Conservation (phyloP, 2,329 filamentous ascomycete species). For the Colletotrichum costaricense region DNA sequence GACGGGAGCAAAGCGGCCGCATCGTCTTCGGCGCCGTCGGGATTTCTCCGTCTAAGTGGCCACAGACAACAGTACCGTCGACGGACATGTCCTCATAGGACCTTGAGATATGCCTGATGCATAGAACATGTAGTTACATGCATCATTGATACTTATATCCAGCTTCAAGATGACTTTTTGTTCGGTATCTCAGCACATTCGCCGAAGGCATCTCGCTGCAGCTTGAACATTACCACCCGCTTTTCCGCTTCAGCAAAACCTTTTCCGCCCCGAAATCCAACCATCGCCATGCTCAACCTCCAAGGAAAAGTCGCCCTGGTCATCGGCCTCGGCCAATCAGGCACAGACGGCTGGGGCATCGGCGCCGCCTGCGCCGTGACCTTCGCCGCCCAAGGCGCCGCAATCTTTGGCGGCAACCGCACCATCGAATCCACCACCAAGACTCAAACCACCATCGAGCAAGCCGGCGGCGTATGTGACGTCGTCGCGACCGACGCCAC, state of each 20-base stretch:
- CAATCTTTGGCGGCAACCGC: slow-evolving; percentile 62
- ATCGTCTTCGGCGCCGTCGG: slow-evolving; percentile 10
- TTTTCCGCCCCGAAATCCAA: not conserved
- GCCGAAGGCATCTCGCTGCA: not conserved
- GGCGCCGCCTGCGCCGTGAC: slow-evolving; percentile 60
- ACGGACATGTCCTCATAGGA: no score
- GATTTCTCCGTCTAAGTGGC: slow-evolving; percentile 4
- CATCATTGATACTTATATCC: not conserved
- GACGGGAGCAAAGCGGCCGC: not conserved
- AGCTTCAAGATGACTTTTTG: not conserved
- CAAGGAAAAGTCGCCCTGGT: slow-evolving; percentile 56
- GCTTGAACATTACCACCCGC: not conserved
- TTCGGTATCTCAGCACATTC: not conserved
- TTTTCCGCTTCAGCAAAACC: not conserved
- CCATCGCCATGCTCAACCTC: slow-evolving; percentile 45
- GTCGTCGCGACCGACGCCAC: slow-evolving; percentile 63
- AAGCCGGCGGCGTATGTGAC: slow-evolving; percentile 47
- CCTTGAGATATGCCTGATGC: not conserved
- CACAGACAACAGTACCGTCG: not conserved
- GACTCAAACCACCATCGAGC: slow-evolving; percentile 52
- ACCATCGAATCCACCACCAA: slow-evolving; percentile 51
- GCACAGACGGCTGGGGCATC: slow-evolving; percentile 60
- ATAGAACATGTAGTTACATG: no score
- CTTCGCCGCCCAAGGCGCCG: slow-evolving; percentile 59
- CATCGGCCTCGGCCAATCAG: slow-evolving; percentile 57